These are phyloP conservation scores for Ophiosphaerella herpotricha DNA, from an alignment of 2,329 filamentous ascomycete species.

Conservation along the genomic window DNA sequence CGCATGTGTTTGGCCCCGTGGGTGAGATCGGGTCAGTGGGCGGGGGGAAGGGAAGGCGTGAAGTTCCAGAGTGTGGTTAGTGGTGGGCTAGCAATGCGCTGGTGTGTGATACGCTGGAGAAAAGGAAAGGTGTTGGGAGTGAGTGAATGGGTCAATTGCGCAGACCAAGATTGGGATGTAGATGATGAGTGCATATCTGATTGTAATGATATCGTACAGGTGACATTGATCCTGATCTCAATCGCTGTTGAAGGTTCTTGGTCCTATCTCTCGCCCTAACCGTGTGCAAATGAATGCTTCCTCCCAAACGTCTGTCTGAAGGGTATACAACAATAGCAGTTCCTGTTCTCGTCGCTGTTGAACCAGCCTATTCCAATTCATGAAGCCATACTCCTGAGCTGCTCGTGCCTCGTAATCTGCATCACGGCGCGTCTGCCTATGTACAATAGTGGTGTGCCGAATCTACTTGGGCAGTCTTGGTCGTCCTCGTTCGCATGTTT, in stretches of 20 bases:
- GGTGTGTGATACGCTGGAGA: too few relatives aligned
- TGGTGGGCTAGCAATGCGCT: background rate
- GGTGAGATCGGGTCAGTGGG: background rate
- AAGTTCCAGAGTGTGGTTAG: background rate
- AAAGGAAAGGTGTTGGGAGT: background rate
- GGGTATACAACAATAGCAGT: constrained; percentile 36
- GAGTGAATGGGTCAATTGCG: too few relatives aligned
- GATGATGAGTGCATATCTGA: too few relatives aligned
- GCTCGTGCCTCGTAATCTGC: constrained; percentile 10
- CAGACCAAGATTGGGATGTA: background rate
- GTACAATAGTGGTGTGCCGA: constrained; percentile 20
- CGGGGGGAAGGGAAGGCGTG: background rate
- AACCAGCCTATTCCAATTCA: constrained; percentile 6
- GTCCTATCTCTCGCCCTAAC: constrained; percentile 7
- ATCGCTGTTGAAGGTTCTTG: constrained; percentile 10
- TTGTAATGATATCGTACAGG: constrained; percentile 11
- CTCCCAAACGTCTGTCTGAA: constrained; percentile 25
- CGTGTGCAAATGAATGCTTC: constrained; percentile 14
- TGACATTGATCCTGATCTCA: constrained; percentile 11
- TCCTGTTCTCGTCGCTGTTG: constrained; percentile 21
- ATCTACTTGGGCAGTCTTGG: constrained; percentile 13
- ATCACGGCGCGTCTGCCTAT: constrained; percentile 24
- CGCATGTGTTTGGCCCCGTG: background rate
- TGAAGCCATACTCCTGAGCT: background rate
- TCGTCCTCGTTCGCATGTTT: constrained; percentile 12